phyloP scores from a whole-genome alignment of 1,284 basidiomycete species.

The Inonotus obliquus region DNA sequence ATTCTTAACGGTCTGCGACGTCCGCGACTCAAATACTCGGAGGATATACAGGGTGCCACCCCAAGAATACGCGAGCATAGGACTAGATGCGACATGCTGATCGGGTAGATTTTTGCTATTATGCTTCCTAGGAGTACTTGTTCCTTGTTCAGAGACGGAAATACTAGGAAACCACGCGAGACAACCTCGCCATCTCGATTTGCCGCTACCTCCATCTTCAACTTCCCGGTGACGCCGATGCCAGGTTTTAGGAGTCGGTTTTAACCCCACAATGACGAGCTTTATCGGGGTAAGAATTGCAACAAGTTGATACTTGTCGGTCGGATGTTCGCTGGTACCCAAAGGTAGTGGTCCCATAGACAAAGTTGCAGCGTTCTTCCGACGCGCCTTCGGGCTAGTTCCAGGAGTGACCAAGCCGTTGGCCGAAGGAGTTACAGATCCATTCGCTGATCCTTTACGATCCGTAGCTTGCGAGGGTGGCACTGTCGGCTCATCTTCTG shows the following conservation, averaged over 20 bases:
- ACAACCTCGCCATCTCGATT: slow-evolving; percentile 48
- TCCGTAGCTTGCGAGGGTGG: neutral
- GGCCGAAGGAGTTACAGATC: slow-evolving; percentile 27
- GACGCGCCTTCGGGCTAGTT: slow-evolving; percentile 34
- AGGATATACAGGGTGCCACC: slow-evolving; percentile 63
- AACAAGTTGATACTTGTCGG: slow-evolving; percentile 81
- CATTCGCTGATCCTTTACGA: slow-evolving; percentile 15
- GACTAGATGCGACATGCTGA: slow-evolving; percentile 34
- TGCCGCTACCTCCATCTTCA: slow-evolving; percentile 38
- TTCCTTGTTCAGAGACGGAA: slow-evolving; percentile 21
- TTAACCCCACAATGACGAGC: slow-evolving; percentile 89
- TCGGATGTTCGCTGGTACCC: slow-evolving; percentile 69
- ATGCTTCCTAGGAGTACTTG: slow-evolving; percentile 27
- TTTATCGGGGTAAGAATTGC: slow-evolving; percentile 89
- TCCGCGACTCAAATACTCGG: slow-evolving; percentile 57
- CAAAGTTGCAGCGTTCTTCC: slow-evolving; percentile 61
- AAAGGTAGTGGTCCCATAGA: slow-evolving; percentile 82
- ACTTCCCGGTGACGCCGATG: slow-evolving; percentile 69
- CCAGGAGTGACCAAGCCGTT: slow-evolving; percentile 15
- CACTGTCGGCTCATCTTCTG: slow-evolving; percentile 42
- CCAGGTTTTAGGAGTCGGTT: slow-evolving; percentile 92
- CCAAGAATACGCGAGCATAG: slow-evolving; percentile 83
- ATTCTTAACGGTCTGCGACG: slow-evolving; percentile 46
- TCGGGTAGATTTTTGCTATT: slow-evolving; percentile 22
- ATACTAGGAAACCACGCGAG: slow-evolving; percentile 79